Conservation (phyloP, 2,329 filamentous ascomycete species). For the Phialemonium atrogriseum region DNA sequence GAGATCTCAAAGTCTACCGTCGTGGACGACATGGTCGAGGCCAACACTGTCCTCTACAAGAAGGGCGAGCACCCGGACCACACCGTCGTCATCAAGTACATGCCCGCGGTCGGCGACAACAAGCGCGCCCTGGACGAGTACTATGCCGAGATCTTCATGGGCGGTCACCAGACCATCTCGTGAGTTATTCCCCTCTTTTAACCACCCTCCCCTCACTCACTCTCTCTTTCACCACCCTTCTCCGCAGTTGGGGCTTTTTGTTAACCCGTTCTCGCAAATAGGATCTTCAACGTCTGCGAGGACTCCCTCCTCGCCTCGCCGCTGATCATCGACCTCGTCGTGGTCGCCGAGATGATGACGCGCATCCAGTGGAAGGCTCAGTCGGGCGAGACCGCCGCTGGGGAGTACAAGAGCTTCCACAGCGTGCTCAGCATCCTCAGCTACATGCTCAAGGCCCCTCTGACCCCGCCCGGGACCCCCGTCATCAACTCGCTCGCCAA, state of each 20-base stretch:
- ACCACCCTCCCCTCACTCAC: no score
- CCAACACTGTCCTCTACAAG: constrained; percentile 85
- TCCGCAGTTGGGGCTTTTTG: background rate
- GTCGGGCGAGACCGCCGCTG: constrained; percentile 39
- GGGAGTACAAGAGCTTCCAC: constrained; percentile 84
- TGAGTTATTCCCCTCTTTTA: constrained; percentile 36
- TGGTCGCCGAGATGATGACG: constrained; percentile 96
- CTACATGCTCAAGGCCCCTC: constrained; percentile 97
- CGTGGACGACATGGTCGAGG: constrained; percentile 98
- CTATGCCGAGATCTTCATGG: constrained; percentile 98
- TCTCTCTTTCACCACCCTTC: no score
- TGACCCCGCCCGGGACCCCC: constrained; percentile 89
- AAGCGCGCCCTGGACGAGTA: constrained; percentile 99
- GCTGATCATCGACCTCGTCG: constrained; percentile 90
- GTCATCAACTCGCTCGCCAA: constrained; percentile 94
- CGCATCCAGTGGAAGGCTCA: constrained; percentile 83
- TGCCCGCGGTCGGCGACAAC: constrained; percentile 97
- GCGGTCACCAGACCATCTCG: constrained; percentile 94
- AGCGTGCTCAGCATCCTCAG: constrained; percentile 92
- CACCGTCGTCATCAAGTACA: constrained; percentile 99
- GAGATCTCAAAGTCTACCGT: constrained; percentile 99
- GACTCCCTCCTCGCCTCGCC: constrained; percentile 94
- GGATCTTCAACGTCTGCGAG: constrained; percentile 97
- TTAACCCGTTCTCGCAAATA: constrained; percentile 31
- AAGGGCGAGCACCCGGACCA: constrained; percentile 93